phyloP scores from a whole-genome alignment of 805 yeast species.

The Lachancea fermentati region DNA sequence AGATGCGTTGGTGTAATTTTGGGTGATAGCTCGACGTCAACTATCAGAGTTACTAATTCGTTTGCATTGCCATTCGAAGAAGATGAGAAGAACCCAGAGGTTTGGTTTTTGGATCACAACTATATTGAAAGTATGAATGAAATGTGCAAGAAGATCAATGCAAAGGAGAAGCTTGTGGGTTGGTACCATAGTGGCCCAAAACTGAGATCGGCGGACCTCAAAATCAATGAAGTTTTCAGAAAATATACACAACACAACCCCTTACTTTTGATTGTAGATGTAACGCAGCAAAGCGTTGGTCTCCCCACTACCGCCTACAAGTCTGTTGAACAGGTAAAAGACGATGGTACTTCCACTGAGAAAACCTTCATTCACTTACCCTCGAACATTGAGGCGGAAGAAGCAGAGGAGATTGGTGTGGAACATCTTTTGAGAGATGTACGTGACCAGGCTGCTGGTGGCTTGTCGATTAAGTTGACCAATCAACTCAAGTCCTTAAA shows the following conservation, averaged over 20 bases:
- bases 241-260: slow-evolving; percentile 71
- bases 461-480: slow-evolving; percentile 78
- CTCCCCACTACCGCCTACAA: slow-evolving; percentile 94
- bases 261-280: slow-evolving; percentile 83
- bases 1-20: slow-evolving; percentile 92
- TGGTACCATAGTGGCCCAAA: slow-evolving; percentile 99
- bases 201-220: slow-evolving; percentile 78
- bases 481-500: slow-evolving; percentile 83
- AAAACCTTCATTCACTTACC: slow-evolving; percentile 92
- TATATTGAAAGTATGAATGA: slow-evolving; percentile 94
- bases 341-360: slow-evolving; percentile 90
- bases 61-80: slow-evolving; percentile 98
- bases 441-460: slow-evolving; percentile 95
- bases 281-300: slow-evolving; percentile 73
- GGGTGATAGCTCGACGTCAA: slow-evolving; percentile 59
- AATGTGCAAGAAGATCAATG: slow-evolving; percentile 96
- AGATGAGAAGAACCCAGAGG: slow-evolving; percentile 83
- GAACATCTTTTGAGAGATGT: slow-evolving; percentile 93
- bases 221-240: slow-evolving; percentile 85
- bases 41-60: slow-evolving; percentile 77
- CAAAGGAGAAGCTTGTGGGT: slow-evolving; percentile 93
- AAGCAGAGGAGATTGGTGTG: slow-evolving; percentile 98
- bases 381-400: slow-evolving; percentile 91
- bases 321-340: slow-evolving; percentile 92
- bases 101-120: slow-evolving; percentile 97